Base-by-base conservation (phyloP, 2,329 filamentous ascomycete genomes). In the Dactylellina sp. region DNA sequence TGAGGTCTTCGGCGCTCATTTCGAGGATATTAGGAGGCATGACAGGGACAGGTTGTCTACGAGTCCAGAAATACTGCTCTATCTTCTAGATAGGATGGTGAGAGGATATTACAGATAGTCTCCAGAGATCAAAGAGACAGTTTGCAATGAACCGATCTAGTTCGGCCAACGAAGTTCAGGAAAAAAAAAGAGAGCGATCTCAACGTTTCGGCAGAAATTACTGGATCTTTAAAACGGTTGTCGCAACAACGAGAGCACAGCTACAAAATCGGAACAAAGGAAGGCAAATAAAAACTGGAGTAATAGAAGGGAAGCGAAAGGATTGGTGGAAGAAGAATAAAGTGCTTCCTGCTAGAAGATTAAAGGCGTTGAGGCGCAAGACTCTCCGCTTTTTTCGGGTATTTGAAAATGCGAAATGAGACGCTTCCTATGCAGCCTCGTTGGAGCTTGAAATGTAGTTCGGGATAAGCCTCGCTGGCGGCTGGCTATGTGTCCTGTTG, bases 1-100 rank as follows among this genome's bases (percentile, higher is more conserved):
- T 78, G 42, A 78, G 39, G 25, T 78, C 77, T 20, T 78, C 77
- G 22, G 77, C 76, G 35, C 57, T 76, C 61, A 75, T 75, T 59
- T 72, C 59, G 53, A 72, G 50, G 28, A 71, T 71, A 37, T 57
- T 57, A 35, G 50, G 59, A 32, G 53, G 59, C 64, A 60, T 68
- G 22, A 22, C 22, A 20, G 25, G 22, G 46, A 18, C 22, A 6
- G 46, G 4, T n/a, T 22, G 46, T 50, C 24, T 7, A 16, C 20
- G 44, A 24, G 44, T 20, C 12, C 6, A 14, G 6, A 47, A 4
- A 14, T 24, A 4, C 24, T 18, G 44, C 44, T 18, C 24, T 14
- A n/a, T 12, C 39, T 42, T 22, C 44, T 18, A 18, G 20, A 16
- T 50, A 32, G 6, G 11, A 40, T 5, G 6, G 14, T 14, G n/a